phyloP scores from a whole-genome alignment of 2,329 filamentous ascomycete genomes.

The Colletotrichum simmondsii region DNA sequence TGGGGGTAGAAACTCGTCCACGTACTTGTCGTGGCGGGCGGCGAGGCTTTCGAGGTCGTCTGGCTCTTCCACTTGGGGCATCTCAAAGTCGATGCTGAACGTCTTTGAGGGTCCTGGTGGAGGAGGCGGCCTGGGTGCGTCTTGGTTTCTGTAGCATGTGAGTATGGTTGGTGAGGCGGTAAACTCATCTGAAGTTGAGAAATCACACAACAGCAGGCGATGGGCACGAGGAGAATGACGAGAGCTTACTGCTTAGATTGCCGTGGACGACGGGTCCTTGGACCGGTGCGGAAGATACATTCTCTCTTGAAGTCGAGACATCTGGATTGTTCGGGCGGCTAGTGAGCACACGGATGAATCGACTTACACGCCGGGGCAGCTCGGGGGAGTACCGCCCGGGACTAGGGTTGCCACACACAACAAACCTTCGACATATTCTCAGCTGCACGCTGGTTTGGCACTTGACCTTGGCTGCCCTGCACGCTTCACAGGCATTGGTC shows the following conservation, averaged over 20 bases:
- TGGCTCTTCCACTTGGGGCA: conserved; percentile 51
- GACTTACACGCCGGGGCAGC: conserved; percentile 23
- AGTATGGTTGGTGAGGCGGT: conserved; percentile 22
- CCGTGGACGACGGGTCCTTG: conserved; percentile 60
- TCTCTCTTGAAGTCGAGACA: conserved; percentile 64
- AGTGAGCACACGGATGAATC: neutral
- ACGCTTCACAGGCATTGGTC: conserved; percentile 63
- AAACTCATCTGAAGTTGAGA: neutral
- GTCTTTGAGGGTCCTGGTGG: conserved; percentile 58
- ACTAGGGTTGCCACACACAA: conserved; percentile 1
- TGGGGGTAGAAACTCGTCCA: conserved; percentile 52
- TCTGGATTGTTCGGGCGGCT: conserved; percentile 43
- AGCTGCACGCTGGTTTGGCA: conserved; percentile 60
- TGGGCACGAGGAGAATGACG: neutral
- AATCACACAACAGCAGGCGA: neutral
- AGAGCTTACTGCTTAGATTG: conserved; percentile 54
- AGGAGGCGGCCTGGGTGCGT: conserved; percentile 39
- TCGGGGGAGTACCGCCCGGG: conserved; percentile 14
- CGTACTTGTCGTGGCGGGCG: conserved; percentile 52
- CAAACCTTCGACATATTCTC: conserved; percentile 63
- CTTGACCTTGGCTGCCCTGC: conserved; percentile 63
- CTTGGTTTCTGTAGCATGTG: conserved; percentile 35
- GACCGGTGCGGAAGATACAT: conserved; percentile 62
- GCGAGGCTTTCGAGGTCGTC: conserved; percentile 55
- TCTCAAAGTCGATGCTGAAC: conserved; percentile 63